phyloP scores from a whole-genome alignment of 2,329 filamentous ascomycete species.

The Aspergillus bombycis region DNA sequence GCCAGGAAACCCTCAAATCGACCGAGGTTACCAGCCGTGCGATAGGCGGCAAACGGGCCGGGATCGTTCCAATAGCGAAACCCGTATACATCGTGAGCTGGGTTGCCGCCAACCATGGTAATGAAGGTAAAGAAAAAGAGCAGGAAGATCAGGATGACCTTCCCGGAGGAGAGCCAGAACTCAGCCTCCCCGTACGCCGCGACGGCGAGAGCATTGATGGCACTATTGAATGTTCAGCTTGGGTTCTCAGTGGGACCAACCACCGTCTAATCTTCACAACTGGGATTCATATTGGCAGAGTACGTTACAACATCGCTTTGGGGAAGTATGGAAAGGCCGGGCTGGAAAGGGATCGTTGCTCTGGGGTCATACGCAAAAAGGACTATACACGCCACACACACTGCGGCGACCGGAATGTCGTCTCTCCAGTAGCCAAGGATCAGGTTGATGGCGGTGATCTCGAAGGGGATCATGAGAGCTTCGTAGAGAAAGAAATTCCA shows the following conservation, averaged over 20 bases:
- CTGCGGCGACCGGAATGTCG: constrained; percentile 39
- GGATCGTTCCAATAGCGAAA: constrained; percentile 67
- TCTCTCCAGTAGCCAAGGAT: constrained; percentile 42
- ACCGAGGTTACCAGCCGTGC: constrained; percentile 64
- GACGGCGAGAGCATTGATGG: constrained; percentile 48
- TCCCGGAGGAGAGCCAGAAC: constrained; percentile 50
- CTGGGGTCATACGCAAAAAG: constrained; percentile 34
- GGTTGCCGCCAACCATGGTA: constrained; percentile 78
- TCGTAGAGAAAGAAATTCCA: constrained; percentile 29
- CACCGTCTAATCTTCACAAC: background rate
- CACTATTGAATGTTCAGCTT: constrained; percentile 5
- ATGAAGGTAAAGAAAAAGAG: constrained; percentile 62
- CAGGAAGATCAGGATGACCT: constrained; percentile 36
- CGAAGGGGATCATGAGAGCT: constrained; percentile 31
- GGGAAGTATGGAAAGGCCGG: background rate
- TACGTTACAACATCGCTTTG: background rate
- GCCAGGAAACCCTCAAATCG: constrained; percentile 58
- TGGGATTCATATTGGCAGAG: background rate
- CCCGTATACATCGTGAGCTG: constrained; percentile 67
- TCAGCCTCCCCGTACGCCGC: constrained; percentile 49
- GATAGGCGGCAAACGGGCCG: constrained; percentile 67
- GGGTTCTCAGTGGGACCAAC: background rate
- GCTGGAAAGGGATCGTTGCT: background rate
- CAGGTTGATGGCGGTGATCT: constrained; percentile 42
- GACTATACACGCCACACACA: constrained; percentile 41